Conservation (phyloP, 129 eudicot genomes). For the sunflower (Helianthus annuus) region DNA sequence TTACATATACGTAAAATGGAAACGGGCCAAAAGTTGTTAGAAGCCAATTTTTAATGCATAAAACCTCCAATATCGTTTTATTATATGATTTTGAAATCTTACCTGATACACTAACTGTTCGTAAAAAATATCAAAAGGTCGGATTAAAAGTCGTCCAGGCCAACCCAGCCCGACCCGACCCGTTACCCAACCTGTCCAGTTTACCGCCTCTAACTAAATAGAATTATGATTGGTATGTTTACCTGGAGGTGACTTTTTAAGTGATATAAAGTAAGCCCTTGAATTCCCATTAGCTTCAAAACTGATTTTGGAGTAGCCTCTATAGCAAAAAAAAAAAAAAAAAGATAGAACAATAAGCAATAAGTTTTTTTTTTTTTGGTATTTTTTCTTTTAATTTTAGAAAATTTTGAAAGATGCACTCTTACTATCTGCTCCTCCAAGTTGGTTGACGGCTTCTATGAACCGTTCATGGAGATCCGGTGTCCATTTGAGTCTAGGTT, state of each 20-base stretch:
- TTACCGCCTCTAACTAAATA: not conserved
- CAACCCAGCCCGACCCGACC: not conserved
- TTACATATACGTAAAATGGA: not conserved
- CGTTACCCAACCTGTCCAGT: not conserved
- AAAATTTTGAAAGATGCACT: constrained; percentile 29
- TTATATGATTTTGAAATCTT: not conserved
- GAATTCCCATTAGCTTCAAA: constrained; percentile 97
- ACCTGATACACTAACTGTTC: not conserved
- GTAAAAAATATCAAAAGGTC: not conserved
- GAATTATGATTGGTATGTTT: constrained; percentile 14
- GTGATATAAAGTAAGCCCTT: constrained; percentile 91
- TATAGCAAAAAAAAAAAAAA: constrained; percentile 31
- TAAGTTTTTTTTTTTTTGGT: constrained; percentile 3
- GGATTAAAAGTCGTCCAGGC: not conserved
- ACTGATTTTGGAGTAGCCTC: constrained; percentile 99
- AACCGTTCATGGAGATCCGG: constrained; percentile 91
- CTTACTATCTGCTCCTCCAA: constrained; percentile 99
- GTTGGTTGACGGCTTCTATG: constrained; percentile 93
- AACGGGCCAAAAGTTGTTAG: not conserved
- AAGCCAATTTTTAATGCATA: not conserved
- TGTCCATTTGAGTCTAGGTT: constrained; percentile 98
- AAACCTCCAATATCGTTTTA: not conserved
- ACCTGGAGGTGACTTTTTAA: constrained; percentile 99
- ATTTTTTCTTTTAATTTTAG: not conserved
- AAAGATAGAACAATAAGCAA: not conserved